Conservation (phyloP, 306 rosid species). For the Lagenaria siceraria region DNA sequence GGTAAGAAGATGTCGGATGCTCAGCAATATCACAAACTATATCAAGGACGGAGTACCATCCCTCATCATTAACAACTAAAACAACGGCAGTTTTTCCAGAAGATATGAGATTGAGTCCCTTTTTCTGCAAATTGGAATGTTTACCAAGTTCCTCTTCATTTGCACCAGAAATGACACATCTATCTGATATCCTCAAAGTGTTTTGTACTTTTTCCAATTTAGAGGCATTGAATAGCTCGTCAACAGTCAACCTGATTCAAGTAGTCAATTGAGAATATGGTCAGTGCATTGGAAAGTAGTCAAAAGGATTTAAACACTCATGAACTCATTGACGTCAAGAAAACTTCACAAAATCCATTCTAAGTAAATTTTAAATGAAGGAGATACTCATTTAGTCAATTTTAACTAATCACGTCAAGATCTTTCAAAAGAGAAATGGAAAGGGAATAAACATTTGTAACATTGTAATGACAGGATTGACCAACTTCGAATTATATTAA, state of each 20-base stretch:
- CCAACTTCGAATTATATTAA: not conserved
- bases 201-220: slow-evolving; percentile 24
- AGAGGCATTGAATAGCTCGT: slow-evolving; percentile 36
- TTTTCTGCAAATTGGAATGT: slow-evolving; percentile 28
- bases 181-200: slow-evolving; percentile 35
- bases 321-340: not conserved
- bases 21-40: slow-evolving; percentile 24
- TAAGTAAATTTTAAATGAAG: not conserved
- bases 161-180: slow-evolving; percentile 25
- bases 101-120: slow-evolving; percentile 49
- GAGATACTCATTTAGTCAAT: not conserved
- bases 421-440: not conserved
- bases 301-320: not conserved
- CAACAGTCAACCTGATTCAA: slow-evolving; percentile 50
- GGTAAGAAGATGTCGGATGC: slow-evolving; percentile 14
- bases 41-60: slow-evolving; percentile 15
- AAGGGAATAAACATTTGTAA: not conserved
- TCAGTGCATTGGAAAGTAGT: not conserved
- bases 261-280: slow-evolving; percentile 2
- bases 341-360: not conserved
- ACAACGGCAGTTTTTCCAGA: slow-evolving; percentile 68
- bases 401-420: not conserved
- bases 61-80: slow-evolving; percentile 39
- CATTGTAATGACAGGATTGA: not conserved
- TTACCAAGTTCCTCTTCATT: slow-evolving; percentile 32